These are phyloP conservation scores for Coemansia furcata DNA, from an alignment of 192 early-diverging fungal species.

Conservation along the genomic window DNA sequence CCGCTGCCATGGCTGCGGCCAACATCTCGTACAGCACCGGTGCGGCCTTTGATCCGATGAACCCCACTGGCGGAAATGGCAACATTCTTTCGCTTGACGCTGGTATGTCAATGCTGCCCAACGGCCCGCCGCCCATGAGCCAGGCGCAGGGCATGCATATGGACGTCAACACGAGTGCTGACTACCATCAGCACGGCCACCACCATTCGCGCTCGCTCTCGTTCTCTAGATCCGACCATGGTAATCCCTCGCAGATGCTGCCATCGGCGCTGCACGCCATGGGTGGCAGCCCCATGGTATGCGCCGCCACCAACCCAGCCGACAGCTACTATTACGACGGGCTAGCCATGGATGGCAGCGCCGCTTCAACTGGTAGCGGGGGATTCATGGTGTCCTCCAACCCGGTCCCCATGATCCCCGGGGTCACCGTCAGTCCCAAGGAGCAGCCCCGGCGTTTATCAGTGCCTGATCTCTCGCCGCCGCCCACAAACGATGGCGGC, in stretches of 20 bases:
- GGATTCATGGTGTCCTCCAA: conserved; percentile 16
- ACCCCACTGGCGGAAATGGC: conserved; percentile 2
- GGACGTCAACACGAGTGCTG: conserved; percentile 4
- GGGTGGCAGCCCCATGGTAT: conserved; percentile 20
- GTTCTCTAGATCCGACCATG: conserved; percentile 22
- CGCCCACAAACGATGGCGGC: conserved; percentile 27
- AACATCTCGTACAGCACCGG: conserved; percentile 21
- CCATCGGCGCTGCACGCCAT: conserved; percentile 14
- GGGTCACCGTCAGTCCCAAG: conserved; percentile 48
- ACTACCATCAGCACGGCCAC: neutral
- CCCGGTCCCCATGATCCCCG: conserved; percentile 45
- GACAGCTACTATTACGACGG: conserved; percentile 35
- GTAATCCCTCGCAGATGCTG: neutral
- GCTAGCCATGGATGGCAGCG: neutral
- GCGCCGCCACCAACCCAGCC: conserved; percentile 5
- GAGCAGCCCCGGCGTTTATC: conserved; percentile 45
- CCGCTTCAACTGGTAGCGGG: neutral
- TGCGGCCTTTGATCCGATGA: conserved; percentile 29
- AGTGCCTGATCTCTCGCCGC: conserved; percentile 26
- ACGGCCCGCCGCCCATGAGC: conserved; percentile 9
- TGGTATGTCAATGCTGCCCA: conserved; percentile 23
- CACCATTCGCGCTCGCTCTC: conserved; percentile 30
- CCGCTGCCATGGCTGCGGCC: conserved; percentile 25
- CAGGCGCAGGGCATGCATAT: conserved; percentile 16
- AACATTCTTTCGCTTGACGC: conserved; percentile 10